phyloP scores from a whole-genome alignment of 257 asterid species.

The Penstemon eatonii region DNA sequence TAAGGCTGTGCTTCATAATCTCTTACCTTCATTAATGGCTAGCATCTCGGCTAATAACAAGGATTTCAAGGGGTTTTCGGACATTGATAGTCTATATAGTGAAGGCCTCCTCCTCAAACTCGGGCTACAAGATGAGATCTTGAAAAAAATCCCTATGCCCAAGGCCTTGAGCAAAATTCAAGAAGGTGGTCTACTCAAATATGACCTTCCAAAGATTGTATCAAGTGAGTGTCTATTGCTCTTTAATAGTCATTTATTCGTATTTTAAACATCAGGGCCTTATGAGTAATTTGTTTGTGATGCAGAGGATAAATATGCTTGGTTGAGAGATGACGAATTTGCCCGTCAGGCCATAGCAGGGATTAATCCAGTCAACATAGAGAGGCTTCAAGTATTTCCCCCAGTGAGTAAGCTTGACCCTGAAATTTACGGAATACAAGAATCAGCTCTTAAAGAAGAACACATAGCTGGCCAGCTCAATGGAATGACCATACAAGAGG shows the following conservation, averaged over 20 bases:
- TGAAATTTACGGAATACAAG: slow-evolving; percentile 67
- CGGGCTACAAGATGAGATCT: slow-evolving; percentile 71
- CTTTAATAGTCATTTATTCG: background rate
- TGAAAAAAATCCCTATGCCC: slow-evolving; percentile 75
- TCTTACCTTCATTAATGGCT: slow-evolving; percentile 77
- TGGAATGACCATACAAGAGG: slow-evolving; percentile 94
- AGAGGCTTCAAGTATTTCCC: slow-evolving; percentile 73
- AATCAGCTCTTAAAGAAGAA: slow-evolving; percentile 85
- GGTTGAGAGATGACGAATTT: slow-evolving; percentile 96
- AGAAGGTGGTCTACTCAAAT: slow-evolving; percentile 82
- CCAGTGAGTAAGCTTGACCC: slow-evolving; percentile 88
- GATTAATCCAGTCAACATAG: slow-evolving; percentile 77
- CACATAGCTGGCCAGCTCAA: slow-evolving; percentile 71
- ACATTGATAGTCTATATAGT: slow-evolving; percentile 81
- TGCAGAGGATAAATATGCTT: slow-evolving; percentile 88
- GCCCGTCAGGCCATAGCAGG: slow-evolving; percentile 94
- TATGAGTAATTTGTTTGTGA: background rate
- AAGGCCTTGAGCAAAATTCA: slow-evolving; percentile 67
- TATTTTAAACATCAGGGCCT: slow-evolving; percentile 4
- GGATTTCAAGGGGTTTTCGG: slow-evolving; percentile 82
- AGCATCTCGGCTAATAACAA: slow-evolving; percentile 71
- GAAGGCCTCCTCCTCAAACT: slow-evolving; percentile 86
- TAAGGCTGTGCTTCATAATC: slow-evolving; percentile 80
- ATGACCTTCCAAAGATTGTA: slow-evolving; percentile 73
- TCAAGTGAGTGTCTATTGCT: slow-evolving; percentile 54